These are phyloP conservation scores for Aspergillus felis DNA, from an alignment of 2,329 filamentous ascomycete genomes.

Conservation along the genomic window DNA sequence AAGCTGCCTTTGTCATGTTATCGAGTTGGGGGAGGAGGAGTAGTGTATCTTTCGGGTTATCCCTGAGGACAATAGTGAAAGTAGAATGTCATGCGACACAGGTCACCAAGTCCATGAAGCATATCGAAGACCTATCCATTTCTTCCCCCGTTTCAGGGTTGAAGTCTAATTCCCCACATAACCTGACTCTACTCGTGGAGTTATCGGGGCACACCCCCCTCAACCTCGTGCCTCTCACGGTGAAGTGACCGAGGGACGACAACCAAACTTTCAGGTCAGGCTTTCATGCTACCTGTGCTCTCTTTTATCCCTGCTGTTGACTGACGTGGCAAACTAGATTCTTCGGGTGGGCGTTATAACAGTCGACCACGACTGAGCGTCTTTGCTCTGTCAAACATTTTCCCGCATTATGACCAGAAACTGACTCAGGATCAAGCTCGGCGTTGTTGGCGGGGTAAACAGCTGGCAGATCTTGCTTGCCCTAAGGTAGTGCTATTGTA, in stretches of 20 bases:
- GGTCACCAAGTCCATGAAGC: too few species aligned
- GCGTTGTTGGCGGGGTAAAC: not conserved
- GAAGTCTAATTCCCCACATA: not conserved
- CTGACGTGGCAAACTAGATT: not conserved
- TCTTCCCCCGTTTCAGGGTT: too few species aligned
- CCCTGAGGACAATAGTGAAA: too few species aligned
- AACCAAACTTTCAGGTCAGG: not conserved
- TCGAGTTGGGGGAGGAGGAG: not conserved
- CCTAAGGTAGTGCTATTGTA: not conserved
- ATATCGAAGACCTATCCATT: too few species aligned
- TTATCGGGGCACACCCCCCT: not conserved
- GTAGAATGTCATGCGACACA: too few species aligned
- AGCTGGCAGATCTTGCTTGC: not conserved
- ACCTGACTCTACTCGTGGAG: not conserved
- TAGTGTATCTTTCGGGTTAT: not conserved
- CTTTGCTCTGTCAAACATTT: not conserved
- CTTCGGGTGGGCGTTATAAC: not conserved
- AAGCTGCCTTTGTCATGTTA: not conserved
- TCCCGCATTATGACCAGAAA: not conserved
- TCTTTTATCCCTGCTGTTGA: not conserved
- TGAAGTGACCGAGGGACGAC: not conserved
- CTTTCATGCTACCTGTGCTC: not conserved
- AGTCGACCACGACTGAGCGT: not conserved
- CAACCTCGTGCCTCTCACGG: not conserved
- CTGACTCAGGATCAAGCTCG: not conserved